Evolutionary conservation across 2,329 filamentous ascomycete genomes (phyloP).

Genomic region (Xylaria digitata): DNA sequence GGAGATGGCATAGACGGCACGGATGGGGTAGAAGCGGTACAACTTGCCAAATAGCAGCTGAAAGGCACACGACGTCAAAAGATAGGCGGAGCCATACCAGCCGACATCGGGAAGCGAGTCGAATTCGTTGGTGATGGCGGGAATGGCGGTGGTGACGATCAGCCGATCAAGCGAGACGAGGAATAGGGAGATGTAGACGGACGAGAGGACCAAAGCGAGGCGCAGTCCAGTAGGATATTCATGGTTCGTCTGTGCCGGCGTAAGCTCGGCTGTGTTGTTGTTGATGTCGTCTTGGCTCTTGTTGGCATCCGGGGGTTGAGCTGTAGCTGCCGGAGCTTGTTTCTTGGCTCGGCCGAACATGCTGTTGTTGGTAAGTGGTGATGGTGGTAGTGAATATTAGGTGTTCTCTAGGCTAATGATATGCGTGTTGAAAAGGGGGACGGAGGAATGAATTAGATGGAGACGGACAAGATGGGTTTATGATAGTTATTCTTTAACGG

Average conservation of each 20-base stretch:
- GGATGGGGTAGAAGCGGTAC: constrained; percentile 55
- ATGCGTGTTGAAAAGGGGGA: not conserved
- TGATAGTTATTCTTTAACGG: too few species aligned
- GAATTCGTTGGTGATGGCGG: constrained; percentile 55
- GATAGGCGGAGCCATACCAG: constrained; percentile 55
- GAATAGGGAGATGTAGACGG: constrained; percentile 54
- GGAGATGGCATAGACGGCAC: constrained; percentile 48
- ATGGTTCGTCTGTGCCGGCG: constrained; percentile 36
- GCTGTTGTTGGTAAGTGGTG: not conserved
- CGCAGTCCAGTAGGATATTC: constrained; percentile 51
- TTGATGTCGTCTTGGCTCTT: constrained; percentile 8
- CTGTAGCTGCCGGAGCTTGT: constrained; percentile 17
- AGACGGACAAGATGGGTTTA: not conserved
- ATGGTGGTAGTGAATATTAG: not conserved
- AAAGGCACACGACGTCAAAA: constrained; percentile 53
- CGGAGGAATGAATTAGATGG: not conserved
- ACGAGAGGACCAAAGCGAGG: constrained; percentile 50
- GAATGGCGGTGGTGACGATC: constrained; percentile 55
- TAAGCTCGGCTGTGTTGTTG: constrained; percentile 24
- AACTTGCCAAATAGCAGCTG: constrained; percentile 56
- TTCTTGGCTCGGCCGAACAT: constrained; percentile 39
- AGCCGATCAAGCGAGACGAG: constrained; percentile 54
- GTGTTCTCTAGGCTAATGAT: not conserved
- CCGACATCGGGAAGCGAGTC: constrained; percentile 53
- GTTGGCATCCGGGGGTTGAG: constrained; percentile 20